Percentiles rank a stretch among this genome's conserved stretches.
Conservation (phyloP, 2,329 filamentous ascomycete species). For the Colletotrichum brevisporum region DNA sequence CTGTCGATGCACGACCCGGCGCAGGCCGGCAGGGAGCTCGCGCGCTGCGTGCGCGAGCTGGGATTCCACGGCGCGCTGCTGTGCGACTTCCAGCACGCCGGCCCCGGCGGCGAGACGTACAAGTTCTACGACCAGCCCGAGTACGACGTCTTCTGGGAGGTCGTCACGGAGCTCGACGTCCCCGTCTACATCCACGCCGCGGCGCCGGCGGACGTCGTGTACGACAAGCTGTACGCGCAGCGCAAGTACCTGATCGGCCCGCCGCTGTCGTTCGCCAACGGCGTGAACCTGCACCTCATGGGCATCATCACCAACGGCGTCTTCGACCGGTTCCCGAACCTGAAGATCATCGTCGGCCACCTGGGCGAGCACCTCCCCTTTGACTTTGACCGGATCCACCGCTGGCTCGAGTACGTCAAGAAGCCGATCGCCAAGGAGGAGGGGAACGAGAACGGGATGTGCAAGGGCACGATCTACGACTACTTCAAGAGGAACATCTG, state of each 20-base stretch:
- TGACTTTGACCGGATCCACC: constrained; percentile 65
- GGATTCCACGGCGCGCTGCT: constrained; percentile 76
- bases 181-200: constrained; percentile 76
- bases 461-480: constrained; percentile 64
- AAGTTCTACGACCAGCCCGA: constrained; percentile 75
- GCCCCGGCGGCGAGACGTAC: constrained; percentile 70
- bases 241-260: constrained; percentile 73
- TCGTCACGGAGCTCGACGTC: constrained; percentile 70
- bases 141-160: constrained; percentile 74
- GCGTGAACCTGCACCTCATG: constrained; percentile 70
- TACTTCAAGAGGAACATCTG: constrained; percentile 70
- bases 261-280: constrained; percentile 71
- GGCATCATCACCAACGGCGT: constrained; percentile 65
- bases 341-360: constrained; percentile 63
- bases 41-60: constrained; percentile 66
- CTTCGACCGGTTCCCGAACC: constrained; percentile 62
- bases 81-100: constrained; percentile 73
- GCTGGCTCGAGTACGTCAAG: constrained; percentile 70
- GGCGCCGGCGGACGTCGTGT: constrained; percentile 68
- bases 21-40: constrained; percentile 64
- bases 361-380: constrained; percentile 65
- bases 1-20: constrained; percentile 68
- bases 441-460: constrained; percentile 44
- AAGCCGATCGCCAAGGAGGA: constrained; percentile 59
- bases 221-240: constrained; percentile 71